phyloP scores from a whole-genome alignment of 371 early-diverging fungal genomes.

The Mortierella polycephala region DNA sequence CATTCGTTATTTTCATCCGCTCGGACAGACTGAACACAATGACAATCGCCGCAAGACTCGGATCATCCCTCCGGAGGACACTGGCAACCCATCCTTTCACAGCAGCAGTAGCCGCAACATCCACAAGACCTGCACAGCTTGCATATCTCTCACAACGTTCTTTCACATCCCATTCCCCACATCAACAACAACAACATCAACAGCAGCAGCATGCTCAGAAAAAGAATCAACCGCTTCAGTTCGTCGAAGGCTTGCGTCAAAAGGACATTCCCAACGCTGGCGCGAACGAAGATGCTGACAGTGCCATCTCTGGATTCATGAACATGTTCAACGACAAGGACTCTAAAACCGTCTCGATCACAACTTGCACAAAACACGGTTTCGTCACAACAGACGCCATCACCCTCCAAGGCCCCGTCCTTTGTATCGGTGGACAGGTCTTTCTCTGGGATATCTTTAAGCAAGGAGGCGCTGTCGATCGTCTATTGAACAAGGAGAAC shows the following conservation, averaged over 20 bases:
- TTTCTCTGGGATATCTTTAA: constrained; percentile 52
- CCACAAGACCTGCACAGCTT: not conserved
- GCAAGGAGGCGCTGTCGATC: constrained; percentile 30
- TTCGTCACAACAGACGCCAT: constrained; percentile 54
- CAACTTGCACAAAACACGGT: constrained; percentile 50
- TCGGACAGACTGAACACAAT: too few relatives aligned
- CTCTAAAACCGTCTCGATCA: constrained; percentile 41
- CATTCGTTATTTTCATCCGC: too few relatives aligned
- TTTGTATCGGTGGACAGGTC: constrained; percentile 54
- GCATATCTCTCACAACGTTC: not conserved
- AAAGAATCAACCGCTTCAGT: not conserved
- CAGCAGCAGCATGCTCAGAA: not conserved
- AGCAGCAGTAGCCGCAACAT: not conserved
- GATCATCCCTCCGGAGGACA: constrained; percentile 14
- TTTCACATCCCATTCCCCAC: not conserved
- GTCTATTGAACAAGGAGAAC: constrained; percentile 9
- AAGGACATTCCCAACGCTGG: constrained; percentile 40
- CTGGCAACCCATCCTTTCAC: constrained; percentile 3
- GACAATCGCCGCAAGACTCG: constrained; percentile 6
- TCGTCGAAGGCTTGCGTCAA: constrained; percentile 33
- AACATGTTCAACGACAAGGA: constrained; percentile 52
- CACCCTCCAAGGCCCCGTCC: constrained; percentile 46
- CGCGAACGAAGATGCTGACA: constrained; percentile 41
- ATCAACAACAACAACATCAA: constrained; percentile 4
- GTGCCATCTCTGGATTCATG: constrained; percentile 54